Percentiles rank a stretch among this genome's conserved stretches.
These are phyloP conservation scores for Colletotrichum sp. DNA, from an alignment of 2,329 filamentous ascomycete genomes.

Conservation along the genomic window DNA sequence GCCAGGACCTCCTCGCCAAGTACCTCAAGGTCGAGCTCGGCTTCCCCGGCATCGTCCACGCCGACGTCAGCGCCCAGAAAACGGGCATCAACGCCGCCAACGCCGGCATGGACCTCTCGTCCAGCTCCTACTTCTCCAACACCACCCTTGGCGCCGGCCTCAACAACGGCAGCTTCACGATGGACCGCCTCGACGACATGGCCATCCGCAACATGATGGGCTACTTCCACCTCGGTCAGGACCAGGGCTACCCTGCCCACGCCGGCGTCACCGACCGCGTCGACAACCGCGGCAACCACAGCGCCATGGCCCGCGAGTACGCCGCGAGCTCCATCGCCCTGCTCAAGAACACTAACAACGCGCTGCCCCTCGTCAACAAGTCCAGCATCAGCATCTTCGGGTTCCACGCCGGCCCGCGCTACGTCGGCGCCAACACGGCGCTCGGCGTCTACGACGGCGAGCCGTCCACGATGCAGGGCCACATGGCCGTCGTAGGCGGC, in stretches of 20 bases:
- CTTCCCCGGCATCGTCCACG: conserved; percentile 27
- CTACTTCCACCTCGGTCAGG: conserved; percentile 57
- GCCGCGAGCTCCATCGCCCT: conserved; percentile 68
- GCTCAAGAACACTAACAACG: conserved; percentile 71
- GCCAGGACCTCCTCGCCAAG: conserved; percentile 22
- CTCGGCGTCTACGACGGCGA: conserved; percentile 55
- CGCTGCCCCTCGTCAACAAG: conserved; percentile 64
- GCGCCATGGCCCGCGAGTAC: conserved; percentile 50
- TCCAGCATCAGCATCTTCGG: conserved; percentile 4
- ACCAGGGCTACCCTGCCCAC: conserved; percentile 62
- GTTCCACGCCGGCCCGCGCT: conserved; percentile 46
- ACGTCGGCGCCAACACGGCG: conserved; percentile 65
- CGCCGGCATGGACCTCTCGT: conserved; percentile 40
- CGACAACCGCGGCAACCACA: conserved; percentile 60
- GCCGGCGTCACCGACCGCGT: conserved; percentile 60
- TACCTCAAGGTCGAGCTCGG: conserved; percentile 32
- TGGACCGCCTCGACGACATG: conserved; percentile 66
- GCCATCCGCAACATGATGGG: conserved; percentile 58
- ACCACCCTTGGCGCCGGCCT: conserved; percentile 62
- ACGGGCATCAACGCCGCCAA: conserved; percentile 29
- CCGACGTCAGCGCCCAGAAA: conserved; percentile 24
- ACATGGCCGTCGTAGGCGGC: conserved; percentile 42
- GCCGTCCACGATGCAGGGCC: conserved; percentile 40
- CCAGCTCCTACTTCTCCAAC: conserved; percentile 54
- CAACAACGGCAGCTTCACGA: conserved; percentile 61